Evolutionary conservation across 83 land plant genomes (phyloP).

Genomic region (Diphasiastrum complanatum): DNA sequence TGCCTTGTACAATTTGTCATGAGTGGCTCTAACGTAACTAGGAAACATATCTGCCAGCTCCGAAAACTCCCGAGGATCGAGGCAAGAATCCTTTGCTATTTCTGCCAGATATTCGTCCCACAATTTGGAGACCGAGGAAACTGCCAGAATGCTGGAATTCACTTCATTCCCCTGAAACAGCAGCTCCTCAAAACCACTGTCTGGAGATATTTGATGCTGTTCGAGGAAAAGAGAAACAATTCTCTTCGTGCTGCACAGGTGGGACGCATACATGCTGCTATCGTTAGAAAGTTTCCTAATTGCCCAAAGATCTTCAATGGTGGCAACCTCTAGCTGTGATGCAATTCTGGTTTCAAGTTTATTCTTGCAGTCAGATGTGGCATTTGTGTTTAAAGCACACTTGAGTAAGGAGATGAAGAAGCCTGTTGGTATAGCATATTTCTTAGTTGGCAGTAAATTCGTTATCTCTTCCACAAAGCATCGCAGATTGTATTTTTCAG

Average conservation of each 20-base stretch:
- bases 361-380: slow-evolving; percentile 3
- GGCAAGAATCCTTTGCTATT: not conserved
- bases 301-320: slow-evolving; percentile 1
- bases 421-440: slow-evolving; percentile 4
- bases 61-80: not conserved
- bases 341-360: slow-evolving; percentile 8
- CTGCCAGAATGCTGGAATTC: no score
- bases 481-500: no score
- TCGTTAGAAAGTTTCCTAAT: not conserved
- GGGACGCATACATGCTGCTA: not conserved
- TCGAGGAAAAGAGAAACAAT: not conserved
- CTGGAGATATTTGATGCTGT: slow-evolving; percentile 1
- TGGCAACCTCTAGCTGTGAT: slow-evolving; percentile 6
- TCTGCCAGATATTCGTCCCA: slow-evolving; percentile 13
- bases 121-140: not conserved
- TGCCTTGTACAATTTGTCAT: slow-evolving; percentile 13
- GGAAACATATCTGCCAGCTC: slow-evolving; percentile 3
- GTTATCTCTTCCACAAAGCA: no score
- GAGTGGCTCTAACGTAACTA: not conserved
- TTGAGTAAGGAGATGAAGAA: not conserved
- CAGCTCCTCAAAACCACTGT: no score
- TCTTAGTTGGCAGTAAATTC: no score
- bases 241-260: slow-evolving; percentile 4
- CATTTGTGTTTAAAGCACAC: slow-evolving; percentile 1
- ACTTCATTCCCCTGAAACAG: no score